These are phyloP conservation scores for Calonectria pteridis DNA, from an alignment of 2,329 filamentous ascomycete species.

Conservation along the genomic window DNA sequence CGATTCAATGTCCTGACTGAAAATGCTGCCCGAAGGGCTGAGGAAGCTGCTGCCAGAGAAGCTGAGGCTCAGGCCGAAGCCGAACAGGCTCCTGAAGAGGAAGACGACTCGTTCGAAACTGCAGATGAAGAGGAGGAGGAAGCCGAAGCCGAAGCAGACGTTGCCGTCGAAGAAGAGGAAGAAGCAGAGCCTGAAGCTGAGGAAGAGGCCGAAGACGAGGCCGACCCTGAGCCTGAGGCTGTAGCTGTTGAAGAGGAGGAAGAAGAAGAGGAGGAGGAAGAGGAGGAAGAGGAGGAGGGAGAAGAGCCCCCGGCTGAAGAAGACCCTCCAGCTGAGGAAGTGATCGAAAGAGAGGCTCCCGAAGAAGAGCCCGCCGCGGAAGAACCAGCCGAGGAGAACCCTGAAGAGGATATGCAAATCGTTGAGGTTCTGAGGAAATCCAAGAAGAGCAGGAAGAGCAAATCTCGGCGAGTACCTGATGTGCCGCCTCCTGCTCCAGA, in stretches of 20 bases:
- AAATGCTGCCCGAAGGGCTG: constrained; percentile 36
- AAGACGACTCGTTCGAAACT: constrained; percentile 20
- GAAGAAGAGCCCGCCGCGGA: constrained; percentile 31
- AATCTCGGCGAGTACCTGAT: constrained; percentile 50
- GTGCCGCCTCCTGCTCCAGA: constrained; percentile 59
- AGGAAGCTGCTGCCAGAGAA: constrained; percentile 24
- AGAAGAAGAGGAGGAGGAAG: constrained; percentile 42
- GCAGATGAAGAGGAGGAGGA: constrained; percentile 36
- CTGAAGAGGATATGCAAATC: constrained; percentile 59
- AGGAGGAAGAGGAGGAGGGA: constrained; percentile 10
- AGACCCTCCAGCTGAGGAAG: constrained; percentile 40
- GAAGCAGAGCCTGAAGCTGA: constrained; percentile 43
- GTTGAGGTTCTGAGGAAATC: constrained; percentile 61
- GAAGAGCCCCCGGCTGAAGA: constrained; percentile 40
- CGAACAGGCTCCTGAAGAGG: constrained; percentile 26
- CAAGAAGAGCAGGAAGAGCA: constrained; percentile 59
- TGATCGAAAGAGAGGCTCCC: constrained; percentile 26
- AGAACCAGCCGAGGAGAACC: constrained; percentile 45
- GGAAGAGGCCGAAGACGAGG: constrained; percentile 48
- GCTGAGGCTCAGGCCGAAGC: constrained; percentile 3
- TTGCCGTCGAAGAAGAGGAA: constrained; percentile 38
- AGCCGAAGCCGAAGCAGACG: constrained; percentile 30
- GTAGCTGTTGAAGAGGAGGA: not conserved
- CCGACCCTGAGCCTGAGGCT: constrained; percentile 37
- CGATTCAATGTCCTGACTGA: constrained; percentile 34